Evolutionary conservation across 805 yeast species (phyloP), one percentile per base, ranked within the genome.

Genomic region (Yarrowia sp.): DNA sequence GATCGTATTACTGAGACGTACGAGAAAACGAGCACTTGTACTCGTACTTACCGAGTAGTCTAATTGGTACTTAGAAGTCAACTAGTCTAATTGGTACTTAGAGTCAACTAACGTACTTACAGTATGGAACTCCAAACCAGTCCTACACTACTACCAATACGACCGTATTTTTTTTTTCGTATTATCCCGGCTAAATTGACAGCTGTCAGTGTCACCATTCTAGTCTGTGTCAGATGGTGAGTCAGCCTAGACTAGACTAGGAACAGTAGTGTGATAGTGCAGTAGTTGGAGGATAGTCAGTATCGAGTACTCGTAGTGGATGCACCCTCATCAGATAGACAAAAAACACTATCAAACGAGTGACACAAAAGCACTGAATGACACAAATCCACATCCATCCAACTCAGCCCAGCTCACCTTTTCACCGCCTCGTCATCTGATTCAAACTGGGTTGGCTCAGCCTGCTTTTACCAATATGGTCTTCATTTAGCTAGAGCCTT

Each of bases 401-500:
- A 19, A 19, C 19, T 19, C 50, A 46, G 53, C 53, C 52, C 32
- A 26, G 32, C 32, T 26, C 32, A 5, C 7, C 7, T 5, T 26
- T 26, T 5, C 32, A 26, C 32, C 32, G 32, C 32, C 26, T 36
- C 42, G 32, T 52, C 56, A 52, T 35, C 26, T 52, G 56, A 52
- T 52, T 15, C 40, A 11, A 14, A 46, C 12, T 46, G 50, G 50
- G 50, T 46, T 46, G 19, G n/a, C 56, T 52, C 56, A 52, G 56
- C 56, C 56, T 36, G 15, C 56, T 35, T 35, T 35, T n/a, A 11
- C 56, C 56, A 52, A 52, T 52, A 52, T 35, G 56, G 26, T 35
- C 11, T 14, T 9, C 11, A n/a, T n/a, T 50, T 50, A 50, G 55
- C 19, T 50, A 48, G 36, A 48, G 52, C 14, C 40, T 49, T 49